Conservation (phyloP, 495 filamentous ascomycete species). For the Alectoria sarmentosa region DNA sequence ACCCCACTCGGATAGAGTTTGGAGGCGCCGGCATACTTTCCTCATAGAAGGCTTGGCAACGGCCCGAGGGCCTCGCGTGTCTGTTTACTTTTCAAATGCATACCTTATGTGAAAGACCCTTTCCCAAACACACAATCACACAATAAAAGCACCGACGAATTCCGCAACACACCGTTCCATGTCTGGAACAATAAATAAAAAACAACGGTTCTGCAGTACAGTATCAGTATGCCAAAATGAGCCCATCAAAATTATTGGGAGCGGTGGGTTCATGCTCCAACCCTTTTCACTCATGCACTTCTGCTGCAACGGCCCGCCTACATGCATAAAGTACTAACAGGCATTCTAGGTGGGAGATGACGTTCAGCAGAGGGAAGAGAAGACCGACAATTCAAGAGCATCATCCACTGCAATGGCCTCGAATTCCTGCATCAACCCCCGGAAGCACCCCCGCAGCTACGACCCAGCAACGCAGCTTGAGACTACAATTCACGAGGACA, state of each 20-base stretch:
- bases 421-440: conserved; percentile 15
- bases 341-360: neutral
- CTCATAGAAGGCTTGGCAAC: conserved; percentile 10
- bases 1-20: too few relatives aligned
- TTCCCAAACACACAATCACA: too few relatives aligned
- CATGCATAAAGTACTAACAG: neutral
- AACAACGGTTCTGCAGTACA: neutral
- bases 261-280: conserved; percentile 8
- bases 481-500: conserved; percentile 9
- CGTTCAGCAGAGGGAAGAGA: neutral
- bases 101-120: neutral
- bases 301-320: conserved; percentile 5
- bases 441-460: conserved; percentile 18
- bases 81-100: conserved; percentile 10
- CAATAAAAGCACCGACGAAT: neutral
- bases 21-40: neutral
- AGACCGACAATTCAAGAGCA: neutral
- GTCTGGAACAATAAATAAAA: neutral
- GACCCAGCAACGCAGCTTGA: conserved; percentile 10
- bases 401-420: neutral
- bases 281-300: conserved; percentile 2
- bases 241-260: neutral
- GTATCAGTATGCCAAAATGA: neutral
- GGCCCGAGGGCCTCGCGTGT: neutral
- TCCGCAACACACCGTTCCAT: neutral